Base-by-base conservation (phyloP, 2,329 filamentous ascomycete species). In the Neonectria magnoliae region DNA sequence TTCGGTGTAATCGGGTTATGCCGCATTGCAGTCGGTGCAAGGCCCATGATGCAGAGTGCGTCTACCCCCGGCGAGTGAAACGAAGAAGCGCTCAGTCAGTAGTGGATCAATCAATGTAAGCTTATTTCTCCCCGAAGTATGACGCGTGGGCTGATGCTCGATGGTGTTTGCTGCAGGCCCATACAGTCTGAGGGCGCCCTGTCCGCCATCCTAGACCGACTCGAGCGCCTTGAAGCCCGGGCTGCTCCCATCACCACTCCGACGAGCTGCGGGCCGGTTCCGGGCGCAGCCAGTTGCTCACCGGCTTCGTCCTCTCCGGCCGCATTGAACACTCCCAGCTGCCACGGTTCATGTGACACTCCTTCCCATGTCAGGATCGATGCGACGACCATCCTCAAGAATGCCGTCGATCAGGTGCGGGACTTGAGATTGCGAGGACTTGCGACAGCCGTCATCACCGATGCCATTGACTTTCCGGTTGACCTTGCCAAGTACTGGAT, bases 1-100 rank as follows among this genome's bases (percentile, higher is more conserved):
- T 77, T 22, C 69, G 76, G 36, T 77, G 76, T 47, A 76, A 73
- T 61, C 73, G 75, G 59, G 60, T 74, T 31, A 71, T 75, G 69
- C 75, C 76, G 36, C 56, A 53, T 5, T 77, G 76, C 51, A 62
- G 72, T 31, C 68, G 74, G 18, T 77, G 76, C 56, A 72, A 66
- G 51, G 51, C 60, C 11, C 73, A 75, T 14, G 62, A 71, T 45
- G 54, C 70, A 11, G 73, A 75, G 27, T 77, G 76, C 20, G 38
- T 70, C 25, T 77, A 77, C 56, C 75, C 75, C 0, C 54, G 66
- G 14, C 63, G 76, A 48, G 69, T 54, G 29, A 77, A 77, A 60
- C 68, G 76, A 50, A 72, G 64, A 51, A 66, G 68, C 16, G 60
- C 69, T 8, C 68, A 72, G 4, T 25, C 54, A 50, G 16, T 65